Conservation (phyloP, 78 protist species). For the slime mould (Dictyostelium discoideum) region DNA sequence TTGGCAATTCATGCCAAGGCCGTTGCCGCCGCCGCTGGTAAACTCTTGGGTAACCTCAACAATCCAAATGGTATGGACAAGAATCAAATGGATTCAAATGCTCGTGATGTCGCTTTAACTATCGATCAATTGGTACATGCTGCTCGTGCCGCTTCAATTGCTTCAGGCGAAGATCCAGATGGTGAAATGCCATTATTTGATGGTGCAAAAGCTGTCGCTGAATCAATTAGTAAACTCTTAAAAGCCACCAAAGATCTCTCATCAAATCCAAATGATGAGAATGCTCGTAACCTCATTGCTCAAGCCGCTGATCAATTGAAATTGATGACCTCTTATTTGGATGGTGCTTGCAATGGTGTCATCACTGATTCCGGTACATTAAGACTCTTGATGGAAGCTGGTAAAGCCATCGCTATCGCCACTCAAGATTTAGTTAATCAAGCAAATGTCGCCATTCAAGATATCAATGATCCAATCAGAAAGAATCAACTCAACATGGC, state of each 20-base stretch:
- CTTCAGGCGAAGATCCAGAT: slow-evolving; percentile 79
- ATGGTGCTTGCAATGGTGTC: slow-evolving; percentile 74
- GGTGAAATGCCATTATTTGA: slow-evolving; percentile 81
- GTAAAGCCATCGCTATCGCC: slow-evolving; percentile 79
- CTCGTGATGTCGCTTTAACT: slow-evolving; percentile 65
- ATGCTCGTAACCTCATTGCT: slow-evolving; percentile 31
- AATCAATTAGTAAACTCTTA: slow-evolving; percentile 68
- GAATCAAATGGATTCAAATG: slow-evolving; percentile 64
- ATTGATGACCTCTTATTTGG: slow-evolving; percentile 75
- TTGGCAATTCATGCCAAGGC: slow-evolving; percentile 82
- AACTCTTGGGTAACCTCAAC: slow-evolving; percentile 56
- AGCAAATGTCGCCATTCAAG: not conserved
- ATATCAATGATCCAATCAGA: slow-evolving; percentile 42
- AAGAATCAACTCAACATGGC: slow-evolving; percentile 47
- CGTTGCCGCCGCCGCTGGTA: slow-evolving; percentile 73
- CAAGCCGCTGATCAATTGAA: slow-evolving; percentile 79
- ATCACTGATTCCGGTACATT: slow-evolving; percentile 77
- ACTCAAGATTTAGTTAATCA: slow-evolving; percentile 74
- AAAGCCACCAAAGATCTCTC: slow-evolving; percentile 75
- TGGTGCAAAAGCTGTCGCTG: slow-evolving; percentile 83
- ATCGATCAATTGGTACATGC: slow-evolving; percentile 84
- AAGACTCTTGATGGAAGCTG: slow-evolving; percentile 61
- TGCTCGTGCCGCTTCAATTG: slow-evolving; percentile 81
- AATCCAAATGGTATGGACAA: slow-evolving; percentile 77
- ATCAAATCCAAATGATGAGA: slow-evolving; percentile 80